Evolutionary conservation across 2,329 filamentous ascomycete species (phyloP).

Genomic region (Fusarium heterosporum): DNA sequence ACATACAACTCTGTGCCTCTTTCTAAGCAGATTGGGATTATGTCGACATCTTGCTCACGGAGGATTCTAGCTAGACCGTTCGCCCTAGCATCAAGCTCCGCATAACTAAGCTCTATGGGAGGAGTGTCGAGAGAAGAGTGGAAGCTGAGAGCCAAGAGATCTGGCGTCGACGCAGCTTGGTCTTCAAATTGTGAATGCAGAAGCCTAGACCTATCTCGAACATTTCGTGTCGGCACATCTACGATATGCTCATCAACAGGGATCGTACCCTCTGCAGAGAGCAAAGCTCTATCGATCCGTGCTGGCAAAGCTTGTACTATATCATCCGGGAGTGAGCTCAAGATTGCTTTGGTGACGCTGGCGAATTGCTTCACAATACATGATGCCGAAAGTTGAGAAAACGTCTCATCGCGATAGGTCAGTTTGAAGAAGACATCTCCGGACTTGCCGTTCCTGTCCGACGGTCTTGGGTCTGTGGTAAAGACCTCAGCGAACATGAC

Average conservation of each 20-base stretch:
- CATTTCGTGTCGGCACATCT: neutral
- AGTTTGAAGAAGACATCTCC: conserved; percentile 23
- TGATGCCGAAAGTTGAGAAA: conserved; percentile 4
- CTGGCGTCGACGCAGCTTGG: conserved; percentile 9
- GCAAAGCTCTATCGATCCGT: neutral
- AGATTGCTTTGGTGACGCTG: neutral
- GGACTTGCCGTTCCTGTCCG: conserved; percentile 2
- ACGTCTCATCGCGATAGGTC: conserved; percentile 17
- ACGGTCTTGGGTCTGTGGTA: neutral
- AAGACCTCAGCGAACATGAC: conserved; percentile 30
- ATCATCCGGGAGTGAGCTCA: neutral
- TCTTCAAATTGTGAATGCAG: conserved; percentile 28
- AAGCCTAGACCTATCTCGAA: neutral
- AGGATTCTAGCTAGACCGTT: conserved; percentile 20
- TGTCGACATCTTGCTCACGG: conserved; percentile 13
- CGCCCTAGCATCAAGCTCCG: conserved; percentile 23
- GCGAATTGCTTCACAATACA: conserved; percentile 22
- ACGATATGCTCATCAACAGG: neutral
- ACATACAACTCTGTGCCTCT: conserved; percentile 24
- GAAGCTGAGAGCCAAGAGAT: conserved; percentile 17
- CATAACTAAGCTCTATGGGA: conserved; percentile 8
- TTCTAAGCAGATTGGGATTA: conserved; percentile 25
- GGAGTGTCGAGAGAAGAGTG: conserved; percentile 2
- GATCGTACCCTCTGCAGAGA: conserved; percentile 17
- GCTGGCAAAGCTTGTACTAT: conserved; percentile 15